Base-by-base conservation (phyloP, 2,329 filamentous ascomycete genomes). In the Coleophoma eucalyptorum region DNA sequence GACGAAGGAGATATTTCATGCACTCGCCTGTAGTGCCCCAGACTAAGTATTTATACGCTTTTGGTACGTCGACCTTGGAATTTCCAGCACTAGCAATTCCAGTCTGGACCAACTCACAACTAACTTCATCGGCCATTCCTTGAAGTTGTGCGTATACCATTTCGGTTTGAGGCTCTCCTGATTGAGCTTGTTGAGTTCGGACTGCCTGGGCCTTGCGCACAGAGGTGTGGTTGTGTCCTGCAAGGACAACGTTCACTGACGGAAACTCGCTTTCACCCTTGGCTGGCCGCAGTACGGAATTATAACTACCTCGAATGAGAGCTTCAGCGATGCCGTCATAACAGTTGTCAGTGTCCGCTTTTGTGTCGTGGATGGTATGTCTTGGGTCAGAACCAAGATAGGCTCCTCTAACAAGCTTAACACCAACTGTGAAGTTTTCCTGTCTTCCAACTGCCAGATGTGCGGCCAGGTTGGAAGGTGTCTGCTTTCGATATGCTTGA, bases 111-210 rank as follows among this genome's bases (percentile, higher is more conserved):
- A 86, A 69, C 65, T 83, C 80, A 64, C 81, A 85, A 66, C 86
- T 90, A 48, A 97, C 84, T 65, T 97, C 92, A 60, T 97, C 93
- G 1, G 93, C 93, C 93, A 97, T 97, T 38, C 93, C 92, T 73
- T 93, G 88, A 1, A 97, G 80, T 71, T 97, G 92, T 3, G 88
- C 88, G 67, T 90, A 91, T 1, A 75, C 72, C 2, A 79, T 67
- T 41, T 78, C 73, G 2, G 67, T 68, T 19, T 66, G 65, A 35
- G 67, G 61, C 46, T 69, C 65, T 11, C 70, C 67, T 2, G 51
- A 54, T 6, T 70, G 62, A 49, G 67, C 54, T 34, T 64, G 62
- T 61, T 62, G 67, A 58, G 76, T 75, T 51, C 79, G 72, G 21
- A 85, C 68, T 12, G 69, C 71, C 20, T 78, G 77, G 13, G 79